These are phyloP conservation scores for Candida neerlandica DNA, from an alignment of 1,139 yeast species.

Conservation along the genomic window DNA sequence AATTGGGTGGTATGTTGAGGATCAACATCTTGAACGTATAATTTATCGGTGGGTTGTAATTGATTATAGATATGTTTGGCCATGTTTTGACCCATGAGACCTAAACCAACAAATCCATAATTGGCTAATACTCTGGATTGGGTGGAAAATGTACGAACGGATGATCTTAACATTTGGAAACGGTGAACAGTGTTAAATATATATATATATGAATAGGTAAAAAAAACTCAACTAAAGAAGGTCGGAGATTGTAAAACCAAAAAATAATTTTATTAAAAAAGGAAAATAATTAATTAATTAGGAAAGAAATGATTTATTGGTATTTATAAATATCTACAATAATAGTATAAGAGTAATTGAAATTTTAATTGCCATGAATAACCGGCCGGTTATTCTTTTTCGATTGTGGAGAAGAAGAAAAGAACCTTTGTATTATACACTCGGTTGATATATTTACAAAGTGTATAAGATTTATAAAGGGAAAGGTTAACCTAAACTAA, in stretches of 20 bases:
- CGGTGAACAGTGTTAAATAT: no score
- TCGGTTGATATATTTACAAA: no score
- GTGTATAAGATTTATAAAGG: no score
- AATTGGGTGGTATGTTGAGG: slow-evolving; percentile 33
- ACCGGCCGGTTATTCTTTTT: slow-evolving; percentile 1
- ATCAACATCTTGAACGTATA: slow-evolving; percentile 49
- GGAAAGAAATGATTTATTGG: background rate
- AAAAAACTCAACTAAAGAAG: no score
- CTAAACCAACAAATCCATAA: slow-evolving; percentile 60
- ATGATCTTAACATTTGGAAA: slow-evolving; percentile 10
- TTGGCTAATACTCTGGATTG: slow-evolving; percentile 23
- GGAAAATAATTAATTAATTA: no score
- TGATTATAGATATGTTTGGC: slow-evolving; percentile 54
- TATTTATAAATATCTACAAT: background rate
- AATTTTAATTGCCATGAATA: background rate
- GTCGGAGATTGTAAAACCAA: no score
- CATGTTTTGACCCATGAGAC: slow-evolving; percentile 66
- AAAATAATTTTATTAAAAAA: background rate
- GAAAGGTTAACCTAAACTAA: no score
- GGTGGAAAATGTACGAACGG: slow-evolving; percentile 25
- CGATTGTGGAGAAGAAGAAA: background rate
- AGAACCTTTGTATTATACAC: background rate
- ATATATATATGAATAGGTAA: no score
- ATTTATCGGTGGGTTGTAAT: slow-evolving; percentile 39
- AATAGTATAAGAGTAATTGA: background rate